A percentile compares a stretch with the other conserved stretches of the same genome.
phyloP scores from a whole-genome alignment of 2,329 filamentous ascomycete genomes.

The Ceratocystiopsis brevicomis region DNA sequence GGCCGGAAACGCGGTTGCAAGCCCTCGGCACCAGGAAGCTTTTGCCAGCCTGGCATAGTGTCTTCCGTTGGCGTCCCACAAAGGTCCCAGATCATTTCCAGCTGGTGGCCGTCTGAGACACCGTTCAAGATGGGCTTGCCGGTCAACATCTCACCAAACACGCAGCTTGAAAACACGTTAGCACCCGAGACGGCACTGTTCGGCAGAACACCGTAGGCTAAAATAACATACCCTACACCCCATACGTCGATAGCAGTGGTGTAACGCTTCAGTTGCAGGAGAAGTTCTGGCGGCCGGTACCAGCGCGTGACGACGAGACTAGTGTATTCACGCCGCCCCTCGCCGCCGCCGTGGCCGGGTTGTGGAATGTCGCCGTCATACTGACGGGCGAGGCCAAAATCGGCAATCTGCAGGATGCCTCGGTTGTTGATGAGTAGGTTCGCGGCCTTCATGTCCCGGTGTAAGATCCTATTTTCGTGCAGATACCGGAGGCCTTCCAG shows the following conservation, averaged over 20 bases:
- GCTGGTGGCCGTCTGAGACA: conserved; percentile 73
- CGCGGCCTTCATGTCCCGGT: conserved; percentile 97
- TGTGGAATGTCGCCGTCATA: conserved; percentile 73
- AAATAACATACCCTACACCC: conserved; percentile 64
- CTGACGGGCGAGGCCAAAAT: conserved; percentile 85
- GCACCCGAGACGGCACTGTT: no score
- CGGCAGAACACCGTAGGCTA: no score
- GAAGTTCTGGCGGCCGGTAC: conserved; percentile 87
- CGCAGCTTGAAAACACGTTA: conserved; percentile 40
- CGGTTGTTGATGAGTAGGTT: conserved; percentile 92
- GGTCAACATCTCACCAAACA: conserved; percentile 94
- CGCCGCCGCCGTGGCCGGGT: conserved; percentile 60
- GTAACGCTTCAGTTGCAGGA: conserved; percentile 74
- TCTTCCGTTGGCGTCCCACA: conserved; percentile 79
- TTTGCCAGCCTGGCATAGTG: conserved; percentile 81
- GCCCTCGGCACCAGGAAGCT: conserved; percentile 62
- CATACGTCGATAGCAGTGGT: conserved; percentile 97
- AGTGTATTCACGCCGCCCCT: conserved; percentile 79
- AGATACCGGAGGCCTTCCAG: conserved; percentile 79
- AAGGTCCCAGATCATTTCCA: conserved; percentile 84
- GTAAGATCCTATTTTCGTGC: conserved; percentile 75
- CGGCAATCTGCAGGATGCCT: conserved; percentile 86
- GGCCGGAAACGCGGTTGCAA: conserved; percentile 42
- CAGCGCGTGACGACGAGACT: conserved; percentile 92
- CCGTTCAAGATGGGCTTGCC: conserved; percentile 84